Base-by-base conservation (phyloP, 495 filamentous ascomycete genomes). In the Tuber melanosporum region DNA sequence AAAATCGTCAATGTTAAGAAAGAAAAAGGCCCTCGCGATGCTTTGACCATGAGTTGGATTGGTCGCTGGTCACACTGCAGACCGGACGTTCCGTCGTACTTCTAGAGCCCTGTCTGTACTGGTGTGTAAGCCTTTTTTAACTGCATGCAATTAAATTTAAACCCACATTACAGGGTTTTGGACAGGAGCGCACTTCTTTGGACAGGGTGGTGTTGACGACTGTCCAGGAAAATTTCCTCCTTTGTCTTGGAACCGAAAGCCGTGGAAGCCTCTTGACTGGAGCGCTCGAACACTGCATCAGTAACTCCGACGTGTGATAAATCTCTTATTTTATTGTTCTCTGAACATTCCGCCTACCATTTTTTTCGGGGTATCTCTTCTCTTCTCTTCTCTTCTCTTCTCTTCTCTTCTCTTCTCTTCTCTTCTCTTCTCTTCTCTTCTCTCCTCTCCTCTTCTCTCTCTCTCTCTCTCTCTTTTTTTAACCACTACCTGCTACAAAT, bases 41-140 rank as follows among this genome's bases (percentile, higher is more conserved):
- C 71, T 73, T 79, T 47, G 75, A 71, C 14, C 14, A 66, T 12
- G 26, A 32, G 57, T 66, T 66, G 26, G 57, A 36, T 66, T 66
- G 57, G 74, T 80, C 73, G 57, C 69, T 62, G 77, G 74, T 73
- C 72, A 52, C 73, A 75, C 75, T 78, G 52, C 70, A 72, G 78
- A 78, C 73, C 74, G 74, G 77, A 79, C 78, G 73, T 80, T 80
- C 78, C 62, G 73, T 79, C 41, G 47, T 47, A 69, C 75, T 76
- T 76, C 71, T 71, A 79, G 77, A 76, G 74, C 77, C 71, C 49
- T 36, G 57, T 36, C 49, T 36, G 57, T 36, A 36, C 32, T 66
- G 57, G 10, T 7, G 10, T 7, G 57, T 66, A 66, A 66, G 5
- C 26, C 32, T 32, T 3, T 75, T 78, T 78, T 76, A 71, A 46